These are phyloP conservation scores for Neofusicoccum parvum DNA, from an alignment of 2,329 filamentous ascomycete species.

Conservation along the genomic window DNA sequence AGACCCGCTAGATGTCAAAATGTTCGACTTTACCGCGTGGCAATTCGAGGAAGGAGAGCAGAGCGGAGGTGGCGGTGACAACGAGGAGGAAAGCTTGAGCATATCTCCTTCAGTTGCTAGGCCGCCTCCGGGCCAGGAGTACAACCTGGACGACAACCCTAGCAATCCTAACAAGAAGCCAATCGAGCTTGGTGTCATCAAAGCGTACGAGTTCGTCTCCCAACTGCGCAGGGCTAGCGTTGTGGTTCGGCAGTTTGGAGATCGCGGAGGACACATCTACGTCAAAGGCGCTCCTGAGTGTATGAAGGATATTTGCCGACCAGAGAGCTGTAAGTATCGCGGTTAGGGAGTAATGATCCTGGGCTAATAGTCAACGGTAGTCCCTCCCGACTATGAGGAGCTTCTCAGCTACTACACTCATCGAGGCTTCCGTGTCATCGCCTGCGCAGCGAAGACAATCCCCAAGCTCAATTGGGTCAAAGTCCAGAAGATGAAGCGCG, in stretches of 20 bases:
- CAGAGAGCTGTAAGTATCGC: conserved; percentile 61
- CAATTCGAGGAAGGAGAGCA: conserved; percentile 86
- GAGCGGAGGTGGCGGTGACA: conserved; percentile 62
- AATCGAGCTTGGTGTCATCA: conserved; percentile 86
- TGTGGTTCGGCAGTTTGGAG: conserved; percentile 83
- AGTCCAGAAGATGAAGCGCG: conserved; percentile 87
- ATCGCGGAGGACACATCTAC: conserved; percentile 81
- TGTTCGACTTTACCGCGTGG: conserved; percentile 98
- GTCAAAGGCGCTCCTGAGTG: conserved; percentile 97
- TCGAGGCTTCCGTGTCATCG: conserved; percentile 93
- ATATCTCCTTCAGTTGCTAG: conserved; percentile 87
- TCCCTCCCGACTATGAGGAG: conserved; percentile 88
- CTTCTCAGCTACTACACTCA: conserved; percentile 90
- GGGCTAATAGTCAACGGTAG: no score
- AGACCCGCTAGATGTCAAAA: conserved; percentile 93
- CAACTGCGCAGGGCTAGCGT: conserved; percentile 91
- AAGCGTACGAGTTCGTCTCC: conserved; percentile 92
- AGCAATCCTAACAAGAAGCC: conserved; percentile 51
- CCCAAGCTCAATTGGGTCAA: conserved; percentile 90
- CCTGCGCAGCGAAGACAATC: conserved; percentile 86
- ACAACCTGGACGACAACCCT: conserved; percentile 56
- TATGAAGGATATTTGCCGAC: conserved; percentile 88
- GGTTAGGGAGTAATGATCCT: no score
- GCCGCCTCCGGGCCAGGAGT: conserved; percentile 67
- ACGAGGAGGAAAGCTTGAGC: conserved; percentile 75